Evolutionary conservation across 257 asterid species (phyloP).

Genomic region (Datura wrightii): DNA sequence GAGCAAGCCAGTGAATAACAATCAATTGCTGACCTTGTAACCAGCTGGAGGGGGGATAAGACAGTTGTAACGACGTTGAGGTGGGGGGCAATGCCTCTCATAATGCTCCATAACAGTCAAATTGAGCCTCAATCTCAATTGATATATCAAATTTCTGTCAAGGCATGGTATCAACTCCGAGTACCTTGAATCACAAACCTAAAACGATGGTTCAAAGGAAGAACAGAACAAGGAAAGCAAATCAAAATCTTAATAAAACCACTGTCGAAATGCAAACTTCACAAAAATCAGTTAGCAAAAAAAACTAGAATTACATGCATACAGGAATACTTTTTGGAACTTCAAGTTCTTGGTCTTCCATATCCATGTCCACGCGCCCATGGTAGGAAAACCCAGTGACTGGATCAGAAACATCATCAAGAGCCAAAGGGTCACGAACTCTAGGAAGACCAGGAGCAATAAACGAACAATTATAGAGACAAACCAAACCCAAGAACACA

Average conservation of each 20-base stretch:
- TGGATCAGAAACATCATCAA: conserved; percentile 65
- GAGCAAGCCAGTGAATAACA: background rate
- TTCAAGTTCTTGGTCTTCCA: conserved; percentile 68
- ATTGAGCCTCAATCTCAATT: conserved; percentile 71
- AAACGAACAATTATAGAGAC: conserved; percentile 61
- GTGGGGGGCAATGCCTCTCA: conserved; percentile 93
- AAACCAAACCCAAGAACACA: conserved; percentile 65
- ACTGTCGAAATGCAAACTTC: background rate
- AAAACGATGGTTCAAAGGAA: background rate
- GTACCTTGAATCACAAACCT: conserved; percentile 84
- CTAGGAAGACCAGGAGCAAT: conserved; percentile 66
- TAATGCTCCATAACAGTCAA: conserved; percentile 95
- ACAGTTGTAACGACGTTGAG: conserved; percentile 82
- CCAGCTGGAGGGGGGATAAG: conserved; percentile 89
- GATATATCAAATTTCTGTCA: conserved; percentile 73
- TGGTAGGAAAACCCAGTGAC: conserved; percentile 46
- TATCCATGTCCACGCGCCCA: conserved; percentile 54
- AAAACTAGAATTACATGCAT: conserved; percentile 29
- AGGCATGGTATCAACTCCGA: conserved; percentile 93
- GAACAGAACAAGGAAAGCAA: background rate
- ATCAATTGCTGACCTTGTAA: conserved; percentile 73
- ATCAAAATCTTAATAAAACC: conserved; percentile 13
- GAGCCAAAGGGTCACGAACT: conserved; percentile 47
- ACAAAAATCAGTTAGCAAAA: background rate
- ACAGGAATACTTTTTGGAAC: conserved; percentile 75